phyloP scores from a whole-genome alignment of 2,329 filamentous ascomycete species.

The Macroventuria anomochaeta region DNA sequence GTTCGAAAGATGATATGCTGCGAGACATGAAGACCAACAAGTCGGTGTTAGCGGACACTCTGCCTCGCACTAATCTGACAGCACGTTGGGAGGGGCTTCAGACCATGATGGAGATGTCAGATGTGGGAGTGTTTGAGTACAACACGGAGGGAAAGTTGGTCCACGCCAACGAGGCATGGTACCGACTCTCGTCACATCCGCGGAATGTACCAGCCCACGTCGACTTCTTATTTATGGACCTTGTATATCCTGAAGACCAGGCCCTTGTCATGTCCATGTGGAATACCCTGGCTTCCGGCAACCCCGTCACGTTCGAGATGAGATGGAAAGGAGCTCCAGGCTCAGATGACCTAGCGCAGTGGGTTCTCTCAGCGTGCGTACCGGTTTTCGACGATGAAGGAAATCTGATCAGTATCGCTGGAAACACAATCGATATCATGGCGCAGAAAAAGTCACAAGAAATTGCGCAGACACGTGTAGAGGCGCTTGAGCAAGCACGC shows the following conservation, averaged over 20 bases:
- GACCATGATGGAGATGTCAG: slow-evolving; percentile 46
- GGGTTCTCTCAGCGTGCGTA: slow-evolving; percentile 41
- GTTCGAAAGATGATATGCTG: slow-evolving; percentile 17
- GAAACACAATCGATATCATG: slow-evolving; percentile 43
- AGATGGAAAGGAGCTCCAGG: slow-evolving; percentile 37
- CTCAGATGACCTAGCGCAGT: slow-evolving; percentile 26
- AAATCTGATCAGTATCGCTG: slow-evolving; percentile 38
- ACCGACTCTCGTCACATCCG: slow-evolving; percentile 34
- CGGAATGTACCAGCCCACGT: slow-evolving; percentile 25
- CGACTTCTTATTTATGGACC: slow-evolving; percentile 42
- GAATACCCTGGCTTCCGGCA: slow-evolving; percentile 37
- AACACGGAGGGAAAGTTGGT: slow-evolving; percentile 32
- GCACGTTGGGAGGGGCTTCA: slow-evolving; percentile 38
- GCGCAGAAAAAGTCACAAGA: slow-evolving; percentile 40
- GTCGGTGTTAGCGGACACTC: not conserved
- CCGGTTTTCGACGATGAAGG: slow-evolving; percentile 37
- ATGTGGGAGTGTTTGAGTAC: slow-evolving; percentile 46
- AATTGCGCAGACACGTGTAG: slow-evolving; percentile 27
- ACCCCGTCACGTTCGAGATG: slow-evolving; percentile 44
- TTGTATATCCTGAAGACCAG: slow-evolving; percentile 37
- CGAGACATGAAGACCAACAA: slow-evolving; percentile 11
- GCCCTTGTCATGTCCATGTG: slow-evolving; percentile 37
- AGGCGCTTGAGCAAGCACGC: slow-evolving; percentile 35
- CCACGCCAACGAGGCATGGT: slow-evolving; percentile 43
- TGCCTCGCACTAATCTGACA: slow-evolving; percentile 24